These are phyloP conservation scores for Coemansia sp. DNA, from an alignment of 192 early-diverging fungal genomes.

Conservation along the genomic window DNA sequence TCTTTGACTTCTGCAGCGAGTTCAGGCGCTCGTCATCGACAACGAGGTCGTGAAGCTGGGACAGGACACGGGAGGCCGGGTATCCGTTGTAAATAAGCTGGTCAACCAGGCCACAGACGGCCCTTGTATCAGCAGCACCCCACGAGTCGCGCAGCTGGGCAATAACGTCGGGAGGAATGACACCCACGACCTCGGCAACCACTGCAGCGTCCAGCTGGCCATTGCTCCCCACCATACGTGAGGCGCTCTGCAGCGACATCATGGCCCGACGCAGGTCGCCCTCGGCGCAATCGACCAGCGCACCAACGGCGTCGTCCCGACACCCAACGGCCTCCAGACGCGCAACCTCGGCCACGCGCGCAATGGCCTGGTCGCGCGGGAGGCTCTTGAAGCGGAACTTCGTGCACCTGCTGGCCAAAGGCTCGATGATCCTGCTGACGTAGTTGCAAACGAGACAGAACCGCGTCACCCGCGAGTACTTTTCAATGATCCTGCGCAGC, in stretches of 20 bases:
- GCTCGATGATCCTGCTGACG: slow-evolving; percentile 83
- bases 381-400: slow-evolving; percentile 94
- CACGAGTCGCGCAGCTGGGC: slow-evolving; percentile 61
- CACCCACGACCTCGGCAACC: slow-evolving; percentile 80
- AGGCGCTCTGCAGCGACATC: slow-evolving; percentile 87
- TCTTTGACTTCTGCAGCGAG: slow-evolving; percentile 71
- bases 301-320: slow-evolving; percentile 52
- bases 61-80: slow-evolving; percentile 71
- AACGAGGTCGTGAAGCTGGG: slow-evolving; percentile 72
- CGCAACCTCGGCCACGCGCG: slow-evolving; percentile 68
- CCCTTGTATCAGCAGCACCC: slow-evolving; percentile 47
- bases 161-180: slow-evolving; percentile 66
- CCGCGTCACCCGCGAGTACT: slow-evolving; percentile 86
- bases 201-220: slow-evolving; percentile 49
- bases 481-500: slow-evolving; percentile 91
- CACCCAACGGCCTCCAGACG: slow-evolving; percentile 62
- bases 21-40: slow-evolving; percentile 62
- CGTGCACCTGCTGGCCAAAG: slow-evolving; percentile 88
- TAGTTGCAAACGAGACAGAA: slow-evolving; percentile 83
- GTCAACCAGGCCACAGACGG: slow-evolving; percentile 58
- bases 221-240: slow-evolving; percentile 57
- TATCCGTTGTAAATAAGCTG: slow-evolving; percentile 69
- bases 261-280: slow-evolving; percentile 93
- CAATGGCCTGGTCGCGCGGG: slow-evolving; percentile 59
- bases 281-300: slow-evolving; percentile 71